These are phyloP conservation scores for Epichloe bromicola DNA, from an alignment of 2,329 filamentous ascomycete species.

Conservation along the genomic window DNA sequence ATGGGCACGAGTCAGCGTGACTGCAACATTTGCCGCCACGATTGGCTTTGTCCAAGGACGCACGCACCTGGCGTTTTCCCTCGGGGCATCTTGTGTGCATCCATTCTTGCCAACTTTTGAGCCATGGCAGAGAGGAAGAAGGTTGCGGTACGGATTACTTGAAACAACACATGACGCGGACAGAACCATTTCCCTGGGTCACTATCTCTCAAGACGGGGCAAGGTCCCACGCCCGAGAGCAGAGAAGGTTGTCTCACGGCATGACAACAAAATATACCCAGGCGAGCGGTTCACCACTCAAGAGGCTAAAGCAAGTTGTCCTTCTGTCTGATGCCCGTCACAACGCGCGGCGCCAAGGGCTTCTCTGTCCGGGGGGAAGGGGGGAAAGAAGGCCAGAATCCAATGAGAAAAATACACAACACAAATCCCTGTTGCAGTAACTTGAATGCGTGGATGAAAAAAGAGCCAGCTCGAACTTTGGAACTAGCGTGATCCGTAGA, in stretches of 20 bases:
- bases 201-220: neutral
- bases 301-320: neutral
- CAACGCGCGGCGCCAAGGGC: neutral
- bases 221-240: neutral
- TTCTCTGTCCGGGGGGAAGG: neutral
- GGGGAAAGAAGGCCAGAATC: too few species aligned
- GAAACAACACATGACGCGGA: neutral
- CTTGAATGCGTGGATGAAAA: too few species aligned
- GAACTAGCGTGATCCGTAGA: too few species aligned
- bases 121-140: too few species aligned
- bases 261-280: neutral
- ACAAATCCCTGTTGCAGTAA: too few species aligned
- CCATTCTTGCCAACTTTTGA: too few species aligned
- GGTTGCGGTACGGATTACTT: too few species aligned
- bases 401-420: too few species aligned
- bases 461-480: too few species aligned
- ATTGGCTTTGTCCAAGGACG: neutral
- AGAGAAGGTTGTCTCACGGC: neutral
- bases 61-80: neutral
- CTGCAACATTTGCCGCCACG: neutral
- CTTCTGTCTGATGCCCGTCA: neutral
- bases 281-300: neutral
- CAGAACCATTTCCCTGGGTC: slow-evolving; percentile 1
- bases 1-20: neutral
- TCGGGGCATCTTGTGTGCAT: too few species aligned